Conservation (phyloP, 208 protist species). For the Balamuthia mandrillaris region DNA sequence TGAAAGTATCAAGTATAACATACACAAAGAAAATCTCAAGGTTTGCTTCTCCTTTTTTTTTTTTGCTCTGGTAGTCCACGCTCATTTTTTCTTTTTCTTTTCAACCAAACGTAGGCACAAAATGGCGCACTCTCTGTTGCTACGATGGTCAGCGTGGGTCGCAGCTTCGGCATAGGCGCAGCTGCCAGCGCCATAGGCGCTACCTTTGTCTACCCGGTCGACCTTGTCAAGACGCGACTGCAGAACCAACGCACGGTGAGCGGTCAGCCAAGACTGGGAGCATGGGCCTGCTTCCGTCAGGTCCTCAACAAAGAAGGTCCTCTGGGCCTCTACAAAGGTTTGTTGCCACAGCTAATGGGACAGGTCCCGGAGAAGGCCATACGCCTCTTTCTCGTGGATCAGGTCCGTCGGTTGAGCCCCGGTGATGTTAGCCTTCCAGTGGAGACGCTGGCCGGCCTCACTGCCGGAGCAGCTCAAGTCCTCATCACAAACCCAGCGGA, state of each 20-base stretch:
- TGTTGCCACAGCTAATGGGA: slow-evolving; percentile 69
- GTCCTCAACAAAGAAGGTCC: slow-evolving; percentile 47
- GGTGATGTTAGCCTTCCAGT: slow-evolving; percentile 65
- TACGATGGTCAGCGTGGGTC: too few relatives aligned
- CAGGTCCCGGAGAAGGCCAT: slow-evolving; percentile 74
- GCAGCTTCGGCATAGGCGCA: too few relatives aligned
- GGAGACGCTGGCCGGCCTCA: slow-evolving; percentile 62
- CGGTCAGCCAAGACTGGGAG: slow-evolving; percentile 9
- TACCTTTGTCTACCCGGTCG: slow-evolving; percentile 68
- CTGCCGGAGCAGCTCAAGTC: slow-evolving; percentile 65
- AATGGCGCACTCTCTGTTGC: too few relatives aligned
- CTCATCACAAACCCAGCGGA: slow-evolving; percentile 73
- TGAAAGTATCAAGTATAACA: too few relatives aligned
- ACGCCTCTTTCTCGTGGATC: too few relatives aligned
- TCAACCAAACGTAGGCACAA: too few relatives aligned
- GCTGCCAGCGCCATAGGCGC: too few relatives aligned
- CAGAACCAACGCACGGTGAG: slow-evolving; percentile 61
- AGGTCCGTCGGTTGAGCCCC: too few relatives aligned
- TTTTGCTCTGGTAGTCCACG: too few relatives aligned
- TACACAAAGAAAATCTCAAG: too few relatives aligned
- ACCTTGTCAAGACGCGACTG: slow-evolving; percentile 72
- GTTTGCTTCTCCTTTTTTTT: too few relatives aligned
- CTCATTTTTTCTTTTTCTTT: too few relatives aligned
- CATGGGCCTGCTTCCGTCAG: not conserved
- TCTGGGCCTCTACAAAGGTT: slow-evolving; percentile 60